Percentiles rank a stretch among this genome's conserved stretches.
These are phyloP conservation scores for Lactarius hatsudake DNA, from an alignment of 768 basidiomycete species.

Conservation along the genomic window DNA sequence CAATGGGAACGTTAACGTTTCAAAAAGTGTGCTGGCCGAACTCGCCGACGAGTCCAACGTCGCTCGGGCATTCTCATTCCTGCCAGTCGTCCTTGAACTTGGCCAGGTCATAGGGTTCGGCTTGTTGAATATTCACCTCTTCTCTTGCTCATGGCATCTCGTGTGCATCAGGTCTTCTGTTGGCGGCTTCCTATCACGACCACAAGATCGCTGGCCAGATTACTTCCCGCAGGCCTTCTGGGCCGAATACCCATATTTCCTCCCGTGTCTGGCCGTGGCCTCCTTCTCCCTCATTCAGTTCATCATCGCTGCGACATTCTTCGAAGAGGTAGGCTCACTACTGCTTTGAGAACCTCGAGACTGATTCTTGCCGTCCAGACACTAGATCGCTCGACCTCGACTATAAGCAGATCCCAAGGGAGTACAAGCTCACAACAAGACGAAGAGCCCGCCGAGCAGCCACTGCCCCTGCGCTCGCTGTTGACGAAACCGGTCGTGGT, in stretches of 20 bases:
- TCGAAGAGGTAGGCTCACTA: background rate
- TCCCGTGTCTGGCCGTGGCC: conserved; percentile 23
- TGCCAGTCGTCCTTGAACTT: conserved; percentile 32
- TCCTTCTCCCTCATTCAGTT: background rate
- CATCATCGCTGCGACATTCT: background rate
- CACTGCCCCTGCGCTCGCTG: background rate
- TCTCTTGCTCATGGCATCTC: background rate
- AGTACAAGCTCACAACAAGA: background rate
- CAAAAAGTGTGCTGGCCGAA: conserved; percentile 69
- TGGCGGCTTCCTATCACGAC: conserved; percentile 28
- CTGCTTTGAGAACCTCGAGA: background rate
- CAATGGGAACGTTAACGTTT: conserved; percentile 42
- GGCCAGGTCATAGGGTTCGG: background rate
- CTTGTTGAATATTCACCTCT: background rate
- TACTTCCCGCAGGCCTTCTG: conserved; percentile 28
- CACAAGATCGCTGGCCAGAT: conserved; percentile 26
- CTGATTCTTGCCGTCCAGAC: background rate
- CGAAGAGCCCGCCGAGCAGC: background rate
- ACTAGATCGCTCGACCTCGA: background rate
- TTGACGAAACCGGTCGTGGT: background rate
- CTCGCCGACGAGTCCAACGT: conserved; percentile 60
- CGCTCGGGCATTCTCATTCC: conserved; percentile 38
- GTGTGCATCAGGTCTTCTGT: conserved; percentile 10
- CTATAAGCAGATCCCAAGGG: background rate
- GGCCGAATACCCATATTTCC: conserved; percentile 30